Evolutionary conservation across 1,284 basidiomycete genomes (phyloP).

Genomic region (Mycosarcoma mackinlayi): DNA sequence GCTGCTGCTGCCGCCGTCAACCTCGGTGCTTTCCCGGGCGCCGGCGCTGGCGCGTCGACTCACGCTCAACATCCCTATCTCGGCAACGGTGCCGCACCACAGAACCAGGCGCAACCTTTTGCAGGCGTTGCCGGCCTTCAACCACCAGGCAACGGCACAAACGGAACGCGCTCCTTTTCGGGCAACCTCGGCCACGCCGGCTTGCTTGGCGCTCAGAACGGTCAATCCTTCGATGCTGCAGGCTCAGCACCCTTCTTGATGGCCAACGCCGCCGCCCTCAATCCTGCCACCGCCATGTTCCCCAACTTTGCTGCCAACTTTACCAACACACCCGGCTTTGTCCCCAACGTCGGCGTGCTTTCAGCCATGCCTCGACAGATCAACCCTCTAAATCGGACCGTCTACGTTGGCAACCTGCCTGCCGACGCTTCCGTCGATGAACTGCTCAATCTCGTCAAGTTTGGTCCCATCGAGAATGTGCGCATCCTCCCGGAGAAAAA

Average conservation of each 20-base stretch:
- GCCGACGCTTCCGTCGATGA: constrained; percentile 96
- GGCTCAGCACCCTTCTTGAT: constrained; percentile 36
- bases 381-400: constrained; percentile 75
- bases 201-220: constrained; percentile 25
- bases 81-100: constrained; percentile 21
- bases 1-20: constrained; percentile 3
- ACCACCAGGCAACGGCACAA: constrained; percentile 48
- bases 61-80: constrained; percentile 26
- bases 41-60: constrained; percentile 6
- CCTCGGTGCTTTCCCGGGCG: constrained; percentile 16
- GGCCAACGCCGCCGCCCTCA: constrained; percentile 21
- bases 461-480: constrained; percentile 94
- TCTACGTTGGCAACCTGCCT: constrained; percentile 96
- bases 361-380: constrained; percentile 32
- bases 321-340: constrained; percentile 28
- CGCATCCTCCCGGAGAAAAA: constrained; percentile 96
- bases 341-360: constrained; percentile 35
- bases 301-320: constrained; percentile 41
- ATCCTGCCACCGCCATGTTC: constrained; percentile 31
- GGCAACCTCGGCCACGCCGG: constrained; percentile 41
- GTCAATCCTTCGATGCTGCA: constrained; percentile 24
- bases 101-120: constrained; percentile 27
- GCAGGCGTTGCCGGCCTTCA: constrained; percentile 29
- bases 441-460: constrained; percentile 95
- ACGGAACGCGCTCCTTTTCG: constrained; percentile 51